phyloP scores from a whole-genome alignment of 768 basidiomycete genomes.

The Auriscalpium vulgare region DNA sequence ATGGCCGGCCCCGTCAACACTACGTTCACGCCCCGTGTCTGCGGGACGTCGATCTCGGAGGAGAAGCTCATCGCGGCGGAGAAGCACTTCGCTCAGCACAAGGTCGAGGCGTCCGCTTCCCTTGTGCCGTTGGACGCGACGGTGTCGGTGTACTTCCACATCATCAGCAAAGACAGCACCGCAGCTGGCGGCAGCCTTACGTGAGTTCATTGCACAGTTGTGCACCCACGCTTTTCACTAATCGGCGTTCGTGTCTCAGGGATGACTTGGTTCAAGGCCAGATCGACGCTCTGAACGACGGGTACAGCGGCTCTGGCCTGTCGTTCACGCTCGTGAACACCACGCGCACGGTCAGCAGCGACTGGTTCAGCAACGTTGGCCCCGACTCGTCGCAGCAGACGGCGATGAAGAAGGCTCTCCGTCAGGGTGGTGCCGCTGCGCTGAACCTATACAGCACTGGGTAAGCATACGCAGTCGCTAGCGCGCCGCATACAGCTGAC shows the following conservation, averaged over 20 bases:
- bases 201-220: neutral
- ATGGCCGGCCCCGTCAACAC: conserved; percentile 23
- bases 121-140: conserved; percentile 12
- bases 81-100: conserved; percentile 34
- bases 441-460: conserved; percentile 49
- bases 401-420: conserved; percentile 40
- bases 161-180: conserved; percentile 34
- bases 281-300: conserved; percentile 35
- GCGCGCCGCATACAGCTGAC: neutral
- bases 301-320: conserved; percentile 31
- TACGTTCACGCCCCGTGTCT: neutral
- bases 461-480: conserved; percentile 18
- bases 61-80: conserved; percentile 29
- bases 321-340: conserved; percentile 34
- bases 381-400: conserved; percentile 29
- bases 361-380: conserved; percentile 41
- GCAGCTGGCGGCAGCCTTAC: neutral
- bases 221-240: neutral
- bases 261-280: conserved; percentile 33
- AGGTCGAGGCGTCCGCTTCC: conserved; percentile 17
- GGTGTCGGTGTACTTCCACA: conserved; percentile 37
- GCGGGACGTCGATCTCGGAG: conserved; percentile 21
- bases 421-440: conserved; percentile 30
- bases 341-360: conserved; percentile 34
- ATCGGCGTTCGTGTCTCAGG: conserved; percentile 4